Conservation (phyloP, 2,329 filamentous ascomycete species). For the Ophiostoma sp. region DNA sequence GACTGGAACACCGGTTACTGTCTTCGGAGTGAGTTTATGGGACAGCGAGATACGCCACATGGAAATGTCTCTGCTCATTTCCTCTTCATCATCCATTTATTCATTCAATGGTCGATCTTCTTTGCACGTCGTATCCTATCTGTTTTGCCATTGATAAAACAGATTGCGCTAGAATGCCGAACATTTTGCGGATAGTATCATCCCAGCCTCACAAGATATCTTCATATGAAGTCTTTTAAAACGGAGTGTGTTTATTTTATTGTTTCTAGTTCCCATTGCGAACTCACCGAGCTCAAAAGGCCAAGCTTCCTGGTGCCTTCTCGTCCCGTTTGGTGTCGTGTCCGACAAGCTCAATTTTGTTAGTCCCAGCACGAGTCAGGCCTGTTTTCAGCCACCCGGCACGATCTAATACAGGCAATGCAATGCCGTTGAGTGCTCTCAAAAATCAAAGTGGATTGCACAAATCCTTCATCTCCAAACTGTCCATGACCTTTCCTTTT, state of each 20-base stretch:
- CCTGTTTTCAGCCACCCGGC: neutral
- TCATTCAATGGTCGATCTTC: neutral
- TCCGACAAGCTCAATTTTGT: neutral
- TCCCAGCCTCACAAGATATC: neutral
- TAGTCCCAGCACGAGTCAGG: neutral
- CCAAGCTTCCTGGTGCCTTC: neutral
- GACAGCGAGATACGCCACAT: neutral
- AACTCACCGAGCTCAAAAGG: neutral
- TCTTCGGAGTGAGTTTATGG: neutral
- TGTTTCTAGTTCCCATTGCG: too few relatives aligned
- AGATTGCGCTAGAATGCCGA: neutral
- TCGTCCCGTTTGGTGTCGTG: neutral
- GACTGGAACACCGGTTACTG: neutral
- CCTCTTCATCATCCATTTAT: neutral
- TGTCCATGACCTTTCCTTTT: neutral
- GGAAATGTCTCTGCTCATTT: neutral
- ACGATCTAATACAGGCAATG: neutral
- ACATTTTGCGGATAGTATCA: neutral
- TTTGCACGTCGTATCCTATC: neutral
- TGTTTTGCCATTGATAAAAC: neutral
- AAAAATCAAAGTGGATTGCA: too few relatives aligned
- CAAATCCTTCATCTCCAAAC: too few relatives aligned
- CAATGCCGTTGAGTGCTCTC: neutral
- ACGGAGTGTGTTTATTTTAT: too few relatives aligned
- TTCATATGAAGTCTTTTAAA: neutral